Percentiles rank a stretch among this genome's conserved stretches.
phyloP scores from a whole-genome alignment of 352 stramenopile species.

The Phytopythium vexans region DNA sequence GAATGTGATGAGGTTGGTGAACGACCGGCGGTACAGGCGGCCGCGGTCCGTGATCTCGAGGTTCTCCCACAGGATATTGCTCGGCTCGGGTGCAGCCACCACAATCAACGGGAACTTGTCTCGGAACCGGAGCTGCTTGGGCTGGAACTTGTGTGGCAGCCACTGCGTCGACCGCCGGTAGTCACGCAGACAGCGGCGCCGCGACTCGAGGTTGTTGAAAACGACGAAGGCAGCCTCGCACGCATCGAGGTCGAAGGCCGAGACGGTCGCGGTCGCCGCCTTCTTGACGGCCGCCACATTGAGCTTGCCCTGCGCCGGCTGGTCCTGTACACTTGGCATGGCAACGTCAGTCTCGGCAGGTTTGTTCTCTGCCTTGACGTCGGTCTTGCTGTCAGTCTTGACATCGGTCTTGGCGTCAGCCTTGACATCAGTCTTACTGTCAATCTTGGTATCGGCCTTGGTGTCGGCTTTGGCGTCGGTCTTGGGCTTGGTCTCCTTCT shows the following conservation, averaged over 20 bases:
- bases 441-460: neutral
- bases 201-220: conserved; percentile 86
- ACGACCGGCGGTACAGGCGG: conserved; percentile 55
- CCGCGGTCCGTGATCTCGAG: conserved; percentile 62
- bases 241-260: conserved; percentile 52
- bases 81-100: conserved; percentile 59
- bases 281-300: conserved; percentile 19
- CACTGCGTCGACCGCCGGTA: conserved; percentile 54
- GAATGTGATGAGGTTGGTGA: conserved; percentile 74
- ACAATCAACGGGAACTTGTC: conserved; percentile 48
- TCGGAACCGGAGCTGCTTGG: conserved; percentile 57
- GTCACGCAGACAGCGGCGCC: conserved; percentile 67
- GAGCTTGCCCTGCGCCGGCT: conserved; percentile 1
- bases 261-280: conserved; percentile 18
- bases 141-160: conserved; percentile 48
- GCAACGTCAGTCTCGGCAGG: neutral
- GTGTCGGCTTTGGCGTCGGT: neutral
- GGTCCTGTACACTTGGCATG: neutral
- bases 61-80: conserved; percentile 89
- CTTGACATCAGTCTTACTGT: too few relatives aligned
- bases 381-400: neutral
- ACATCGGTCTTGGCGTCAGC: neutral
- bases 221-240: conserved; percentile 84
- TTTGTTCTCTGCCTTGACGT: neutral
- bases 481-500: conserved; percentile 6